Conservation (phyloP, 2,329 filamentous ascomycete genomes). For the Scytalidium sp. region DNA sequence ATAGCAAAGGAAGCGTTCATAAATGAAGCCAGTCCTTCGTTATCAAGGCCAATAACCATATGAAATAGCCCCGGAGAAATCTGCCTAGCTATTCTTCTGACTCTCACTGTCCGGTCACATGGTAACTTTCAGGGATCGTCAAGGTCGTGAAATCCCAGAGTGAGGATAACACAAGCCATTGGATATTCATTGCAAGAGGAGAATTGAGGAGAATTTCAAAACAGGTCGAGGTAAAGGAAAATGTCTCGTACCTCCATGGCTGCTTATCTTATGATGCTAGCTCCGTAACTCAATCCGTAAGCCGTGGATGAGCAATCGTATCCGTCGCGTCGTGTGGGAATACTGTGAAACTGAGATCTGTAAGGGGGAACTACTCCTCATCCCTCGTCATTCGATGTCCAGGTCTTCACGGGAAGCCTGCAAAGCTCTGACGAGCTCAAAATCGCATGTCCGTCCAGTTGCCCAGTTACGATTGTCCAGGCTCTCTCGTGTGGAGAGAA, state of each 20-base stretch:
- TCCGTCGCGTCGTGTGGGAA: too few species aligned
- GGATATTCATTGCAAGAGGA: too few species aligned
- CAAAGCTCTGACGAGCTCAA: neutral
- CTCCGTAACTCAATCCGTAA: too few species aligned
- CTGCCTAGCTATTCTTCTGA: neutral
- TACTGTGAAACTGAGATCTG: too few species aligned
- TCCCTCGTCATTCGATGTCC: too few species aligned
- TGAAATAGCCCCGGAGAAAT: neutral
- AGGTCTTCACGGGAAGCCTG: neutral
- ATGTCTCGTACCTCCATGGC: neutral
- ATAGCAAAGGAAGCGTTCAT: neutral
- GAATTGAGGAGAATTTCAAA: neutral
- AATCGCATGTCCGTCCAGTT: neutral
- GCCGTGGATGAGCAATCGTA: neutral
- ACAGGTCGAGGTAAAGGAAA: neutral
- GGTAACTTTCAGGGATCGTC: too few species aligned
- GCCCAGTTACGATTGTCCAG: too few species aligned
- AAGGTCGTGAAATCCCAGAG: too few species aligned
- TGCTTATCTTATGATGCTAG: neutral
- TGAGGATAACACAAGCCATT: too few species aligned
- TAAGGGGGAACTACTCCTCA: too few species aligned
- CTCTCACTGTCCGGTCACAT: neutral
- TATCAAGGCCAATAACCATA: neutral
- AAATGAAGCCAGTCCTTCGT: conserved; percentile 17
- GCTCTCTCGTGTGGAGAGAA: neutral